These are phyloP conservation scores for Botrytis fragariae DNA, from an alignment of 2,329 filamentous ascomycete genomes.

Conservation along the genomic window DNA sequence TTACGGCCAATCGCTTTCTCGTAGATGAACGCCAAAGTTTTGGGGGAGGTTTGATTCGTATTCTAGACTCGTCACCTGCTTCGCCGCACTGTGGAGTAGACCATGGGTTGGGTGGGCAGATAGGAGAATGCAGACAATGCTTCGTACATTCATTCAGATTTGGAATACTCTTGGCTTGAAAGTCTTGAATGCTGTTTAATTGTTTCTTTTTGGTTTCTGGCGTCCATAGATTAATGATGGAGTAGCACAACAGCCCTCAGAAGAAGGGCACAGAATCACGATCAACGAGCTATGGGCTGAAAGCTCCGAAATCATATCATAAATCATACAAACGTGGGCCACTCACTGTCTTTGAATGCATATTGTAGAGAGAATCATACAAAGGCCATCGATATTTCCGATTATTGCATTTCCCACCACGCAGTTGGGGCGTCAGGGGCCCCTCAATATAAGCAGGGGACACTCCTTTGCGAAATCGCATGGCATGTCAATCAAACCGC, in stretches of 20 bases:
- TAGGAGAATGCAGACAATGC: not conserved
- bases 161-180: not conserved
- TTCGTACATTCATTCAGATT: not conserved
- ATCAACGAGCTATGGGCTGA: not conserved
- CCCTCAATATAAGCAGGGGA: not conserved
- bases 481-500: not conserved
- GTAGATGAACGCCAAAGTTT: not conserved
- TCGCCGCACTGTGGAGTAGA: slow-evolving; percentile 4
- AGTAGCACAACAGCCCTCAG: not conserved
- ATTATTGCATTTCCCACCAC: not conserved
- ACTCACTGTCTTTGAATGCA: slow-evolving; percentile 8
- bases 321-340: not conserved
- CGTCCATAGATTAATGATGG: not conserved
- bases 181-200: not conserved
- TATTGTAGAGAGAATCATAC: not conserved
- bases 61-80: slow-evolving; percentile 11
- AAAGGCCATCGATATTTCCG: not conserved
- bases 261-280: not conserved
- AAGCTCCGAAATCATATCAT: not conserved
- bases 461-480: not conserved
- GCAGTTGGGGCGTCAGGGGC: not conserved
- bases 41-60: not conserved
- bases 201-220: not conserved
- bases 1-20: not conserved
- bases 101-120: not conserved